Evolutionary conservation across 192 early-diverging fungal species (phyloP), one percentile per base, ranked within the genome.

Genomic region (Ambispora gerdemannii): DNA sequence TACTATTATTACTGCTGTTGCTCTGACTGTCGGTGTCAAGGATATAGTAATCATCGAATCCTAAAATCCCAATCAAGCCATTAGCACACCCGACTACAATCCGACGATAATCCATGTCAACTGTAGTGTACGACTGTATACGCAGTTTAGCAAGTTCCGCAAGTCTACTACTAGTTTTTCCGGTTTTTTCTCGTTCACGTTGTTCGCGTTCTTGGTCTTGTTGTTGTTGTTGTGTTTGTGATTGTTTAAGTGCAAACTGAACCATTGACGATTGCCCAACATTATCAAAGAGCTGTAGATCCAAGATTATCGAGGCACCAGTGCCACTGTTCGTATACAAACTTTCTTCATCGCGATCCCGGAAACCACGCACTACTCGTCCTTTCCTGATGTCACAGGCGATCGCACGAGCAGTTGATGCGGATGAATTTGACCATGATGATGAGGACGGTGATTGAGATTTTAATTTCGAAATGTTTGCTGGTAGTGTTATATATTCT

Each of bases 71-170:
- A 34, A 69, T 43, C 11, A 36, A 33, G 13, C 67, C 67, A 69
- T 47, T 69, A 8, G 31, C 34, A 69, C 53, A 69, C 25, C 67
- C 67, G 11, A 50, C 34, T 38, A 69, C 33, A 24, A 69, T 43
- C 17, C 36, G 32, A 8, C 22, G 52, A 38, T 36, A 36, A 43
- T 47, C 53, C 17, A 69, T 50, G 35, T 36, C 51, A 2, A 69
- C 3, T 22, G 67, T 58, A 56, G 25, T 69, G 20, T 56, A 36
- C 0, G 24, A 19, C n/a, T 69, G 28, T 22, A 31, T 56, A 10
- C 22, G 25, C 27, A 56, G 32, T 24, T 36, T 28, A 22, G 11
- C 11, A 19, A 2, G 24, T 3, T 11, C 6, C 4, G 32, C 32
- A n/a, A 10, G 25, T 32, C 28, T 22, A 1, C 30, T 17, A 32